Base-by-base conservation (phyloP, 2,329 filamentous ascomycete genomes). In the Kalmusia sp. region DNA sequence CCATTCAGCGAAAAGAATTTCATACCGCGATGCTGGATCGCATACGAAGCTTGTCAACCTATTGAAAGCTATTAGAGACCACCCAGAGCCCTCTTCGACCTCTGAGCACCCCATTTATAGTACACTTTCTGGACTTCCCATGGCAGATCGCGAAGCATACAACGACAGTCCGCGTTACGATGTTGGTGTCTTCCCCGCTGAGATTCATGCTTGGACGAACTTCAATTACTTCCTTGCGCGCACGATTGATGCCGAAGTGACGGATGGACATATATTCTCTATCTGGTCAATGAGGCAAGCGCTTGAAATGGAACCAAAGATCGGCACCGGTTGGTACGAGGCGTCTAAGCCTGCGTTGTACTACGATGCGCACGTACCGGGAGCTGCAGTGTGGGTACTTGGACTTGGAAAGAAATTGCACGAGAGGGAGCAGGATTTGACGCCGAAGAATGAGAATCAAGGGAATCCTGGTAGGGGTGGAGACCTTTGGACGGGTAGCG, bases 191-290 rank as follows among this genome's bases (percentile, higher is more conserved):
- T 48, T 58, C 0, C 35, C 58, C 33, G 31, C 24, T 4, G 71
- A 74, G 43, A 56, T 63, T 14, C 52, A 63, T 34, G 68, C 68
- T 3, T 73, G 64, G 65, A 51, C 69, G 3, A 73, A 72, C 22
- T 48, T 65, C 25, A 70, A 74, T 38, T 64, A 61, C 54, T 72
- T 73, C 58, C 62, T 62, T 22, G 71, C 70, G 2, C 51, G 54
- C 3, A 21, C 72, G 1, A 65, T 64, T 1, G 38, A 50, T n/a
- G 54, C 58, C 9, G 51, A 52, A 0, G 6, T 70, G 1, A 15
- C 35, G 0, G 62, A 67, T 30, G 47, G 57, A 21, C 64, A 59
- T 33, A 34, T 69, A 28, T 71, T 58, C 37, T 62, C 61, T n/a
- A 64, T 73, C 24, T 73, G 62, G 61, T 57, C 56, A 3, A 52